These are phyloP conservation scores for Vigna trinervia DNA, from an alignment of 306 rosid species.

Conservation along the genomic window DNA sequence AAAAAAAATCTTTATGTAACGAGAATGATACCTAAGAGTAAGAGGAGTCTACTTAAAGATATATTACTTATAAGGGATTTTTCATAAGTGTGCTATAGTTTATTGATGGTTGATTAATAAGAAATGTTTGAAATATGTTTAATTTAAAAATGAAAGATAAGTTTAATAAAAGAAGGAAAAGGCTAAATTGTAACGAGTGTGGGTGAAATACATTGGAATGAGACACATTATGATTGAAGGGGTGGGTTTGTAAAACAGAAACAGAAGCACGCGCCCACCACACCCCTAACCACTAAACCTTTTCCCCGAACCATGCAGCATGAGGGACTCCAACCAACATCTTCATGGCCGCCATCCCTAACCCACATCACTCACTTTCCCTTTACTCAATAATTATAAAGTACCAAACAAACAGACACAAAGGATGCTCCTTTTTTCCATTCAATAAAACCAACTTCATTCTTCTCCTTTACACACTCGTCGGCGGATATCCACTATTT, in stretches of 20 bases:
- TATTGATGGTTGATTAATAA: too few relatives aligned
- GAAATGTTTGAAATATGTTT: too few relatives aligned
- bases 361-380: constrained; percentile 46
- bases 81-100: too few relatives aligned
- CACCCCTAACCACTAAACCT: constrained; percentile 41
- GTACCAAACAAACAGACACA: constrained; percentile 38
- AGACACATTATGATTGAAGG: not conserved
- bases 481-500: constrained; percentile 22
- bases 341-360: constrained; percentile 52
- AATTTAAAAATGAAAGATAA: too few relatives aligned
- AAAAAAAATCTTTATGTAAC: too few relatives aligned
- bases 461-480: not conserved
- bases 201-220: not conserved
- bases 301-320: constrained; percentile 45
- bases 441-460: constrained; percentile 26
- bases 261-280: constrained; percentile 49
- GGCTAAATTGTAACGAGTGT: not conserved
- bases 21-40: too few relatives aligned
- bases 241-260: constrained; percentile 20
- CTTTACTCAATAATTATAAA: constrained; percentile 30
- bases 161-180: too few relatives aligned
- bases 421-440: constrained; percentile 14
- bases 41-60: too few relatives aligned
- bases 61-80: too few relatives aligned
- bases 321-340: constrained; percentile 52